These are phyloP conservation scores for Singerocomus inundabilis DNA, from an alignment of 1,284 basidiomycete species.

Conservation along the genomic window DNA sequence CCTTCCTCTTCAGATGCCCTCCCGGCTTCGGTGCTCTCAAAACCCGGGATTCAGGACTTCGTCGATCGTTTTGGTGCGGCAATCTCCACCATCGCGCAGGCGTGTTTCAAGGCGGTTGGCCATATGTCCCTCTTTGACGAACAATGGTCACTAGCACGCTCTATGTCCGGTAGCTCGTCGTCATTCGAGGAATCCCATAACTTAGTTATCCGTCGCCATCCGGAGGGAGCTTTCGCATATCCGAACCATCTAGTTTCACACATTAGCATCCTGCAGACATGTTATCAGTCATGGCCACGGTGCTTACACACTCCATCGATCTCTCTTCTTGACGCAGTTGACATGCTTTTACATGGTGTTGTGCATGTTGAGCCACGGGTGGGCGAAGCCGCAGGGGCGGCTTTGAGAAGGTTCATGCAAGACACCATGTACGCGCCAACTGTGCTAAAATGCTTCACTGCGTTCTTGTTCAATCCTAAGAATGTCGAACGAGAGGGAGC, in stretches of 20 bases:
- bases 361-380: conserved; percentile 82
- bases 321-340: conserved; percentile 63
- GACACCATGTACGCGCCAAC: conserved; percentile 57
- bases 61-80: conserved; percentile 65
- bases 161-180: conserved; percentile 39
- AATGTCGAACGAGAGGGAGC: conserved; percentile 68
- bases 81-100: conserved; percentile 60
- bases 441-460: conserved; percentile 70
- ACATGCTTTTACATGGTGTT: conserved; percentile 79
- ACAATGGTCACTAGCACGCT: conserved; percentile 63
- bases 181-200: conserved; percentile 70
- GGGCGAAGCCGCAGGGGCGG: conserved; percentile 65
- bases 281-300: conserved; percentile 86
- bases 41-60: conserved; percentile 76
- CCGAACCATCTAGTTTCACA: conserved; percentile 60
- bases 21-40: conserved; percentile 51
- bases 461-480: conserved; percentile 76
- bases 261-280: conserved; percentile 74
- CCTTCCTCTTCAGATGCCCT: conserved; percentile 66
- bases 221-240: conserved; percentile 73
- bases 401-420: conserved; percentile 73
- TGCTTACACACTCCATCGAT: conserved; percentile 57
- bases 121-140: conserved; percentile 85
- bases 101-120: conserved; percentile 71
- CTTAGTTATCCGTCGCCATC: conserved; percentile 64